phyloP scores from a whole-genome alignment of 2,329 filamentous ascomycete species.

The Exophiala xenobiotica region DNA sequence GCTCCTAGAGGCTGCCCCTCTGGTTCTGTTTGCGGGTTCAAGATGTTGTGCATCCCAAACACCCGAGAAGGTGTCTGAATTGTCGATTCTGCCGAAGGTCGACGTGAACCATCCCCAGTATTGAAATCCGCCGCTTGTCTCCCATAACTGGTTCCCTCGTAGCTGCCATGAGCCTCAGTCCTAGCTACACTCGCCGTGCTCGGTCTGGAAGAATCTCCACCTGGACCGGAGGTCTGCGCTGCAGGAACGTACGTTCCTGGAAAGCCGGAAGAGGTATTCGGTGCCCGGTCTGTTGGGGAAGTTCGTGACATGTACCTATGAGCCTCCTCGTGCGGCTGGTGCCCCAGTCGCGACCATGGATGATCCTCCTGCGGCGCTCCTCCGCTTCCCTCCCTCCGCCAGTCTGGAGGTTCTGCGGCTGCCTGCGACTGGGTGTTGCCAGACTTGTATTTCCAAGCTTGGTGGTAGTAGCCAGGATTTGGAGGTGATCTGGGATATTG shows the following conservation, averaged over 20 bases:
- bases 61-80: conserved; percentile 31
- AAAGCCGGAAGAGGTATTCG: conserved; percentile 17
- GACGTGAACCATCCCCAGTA: conserved; percentile 9
- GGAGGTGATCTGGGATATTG: conserved; percentile 22
- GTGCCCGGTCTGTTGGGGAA: conserved; percentile 19
- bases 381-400: conserved; percentile 27
- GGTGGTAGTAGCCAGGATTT: conserved; percentile 16
- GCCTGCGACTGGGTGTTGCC: conserved; percentile 10
- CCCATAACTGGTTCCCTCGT: conserved; percentile 11
- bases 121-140: conserved; percentile 13
- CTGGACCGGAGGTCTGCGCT: conserved; percentile 3
- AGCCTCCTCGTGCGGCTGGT: conserved; percentile 27
- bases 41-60: conserved; percentile 46
- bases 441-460: conserved; percentile 16
- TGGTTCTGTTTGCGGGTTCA: conserved; percentile 43
- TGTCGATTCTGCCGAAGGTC: conserved; percentile 15
- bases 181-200: conserved; percentile 19
- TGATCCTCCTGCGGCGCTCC: conserved; percentile 25
- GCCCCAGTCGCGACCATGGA: conserved; percentile 25
- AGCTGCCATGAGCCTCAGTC: conserved; percentile 19
- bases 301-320: conserved; percentile 30
- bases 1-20: conserved; percentile 5
- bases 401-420: conserved; percentile 10
- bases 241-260: conserved; percentile 11
- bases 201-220: conserved; percentile 20